Conservation (phyloP, 768 basidiomycete genomes). For the Stropharia rugosoannulata region DNA sequence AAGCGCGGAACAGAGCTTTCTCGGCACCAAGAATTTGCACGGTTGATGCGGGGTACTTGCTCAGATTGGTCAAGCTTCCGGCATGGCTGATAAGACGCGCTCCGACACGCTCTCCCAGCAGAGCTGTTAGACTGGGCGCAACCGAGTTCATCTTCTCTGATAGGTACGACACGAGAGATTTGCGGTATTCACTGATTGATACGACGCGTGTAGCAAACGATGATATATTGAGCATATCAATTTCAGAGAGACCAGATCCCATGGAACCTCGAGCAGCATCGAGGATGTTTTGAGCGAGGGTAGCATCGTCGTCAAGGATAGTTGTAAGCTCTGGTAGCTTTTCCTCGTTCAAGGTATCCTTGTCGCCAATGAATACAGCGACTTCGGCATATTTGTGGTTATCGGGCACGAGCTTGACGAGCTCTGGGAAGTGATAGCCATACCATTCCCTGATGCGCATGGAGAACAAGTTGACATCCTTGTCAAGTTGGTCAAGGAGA, state of each 20-base stretch:
- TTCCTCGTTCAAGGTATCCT: slow-evolving; percentile 76
- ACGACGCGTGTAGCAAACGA: slow-evolving; percentile 90
- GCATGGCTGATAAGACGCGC: slow-evolving; percentile 94
- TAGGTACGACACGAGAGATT: slow-evolving; percentile 82
- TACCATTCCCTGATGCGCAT: slow-evolving; percentile 99
- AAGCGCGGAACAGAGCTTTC: slow-evolving; percentile 94
- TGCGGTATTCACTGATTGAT: slow-evolving; percentile 91
- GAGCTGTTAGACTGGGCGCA: slow-evolving; percentile 88
- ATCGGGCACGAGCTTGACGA: slow-evolving; percentile 89
- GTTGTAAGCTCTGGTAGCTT: slow-evolving; percentile 77
- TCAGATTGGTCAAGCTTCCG: slow-evolving; percentile 92
- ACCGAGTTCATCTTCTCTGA: slow-evolving; percentile 98
- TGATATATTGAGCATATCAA: slow-evolving; percentile 95
- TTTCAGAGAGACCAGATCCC: slow-evolving; percentile 87
- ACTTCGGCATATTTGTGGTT: slow-evolving; percentile 91
- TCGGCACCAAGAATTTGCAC: slow-evolving; percentile 98
- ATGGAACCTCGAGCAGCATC: slow-evolving; percentile 94
- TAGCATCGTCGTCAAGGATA: slow-evolving; percentile 81
- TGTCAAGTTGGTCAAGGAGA: slow-evolving; percentile 97
- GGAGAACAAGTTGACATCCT: slow-evolving; percentile 97
- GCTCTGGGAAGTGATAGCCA: slow-evolving; percentile 98
- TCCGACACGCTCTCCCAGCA: slow-evolving; percentile 90
- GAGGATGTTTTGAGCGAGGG: slow-evolving; percentile 88
- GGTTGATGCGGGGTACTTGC: slow-evolving; percentile 97
- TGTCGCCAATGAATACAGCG: slow-evolving; percentile 87